These are phyloP conservation scores for Penicillium diatomitis DNA, from an alignment of 495 filamentous ascomycete species.

Conservation along the genomic window DNA sequence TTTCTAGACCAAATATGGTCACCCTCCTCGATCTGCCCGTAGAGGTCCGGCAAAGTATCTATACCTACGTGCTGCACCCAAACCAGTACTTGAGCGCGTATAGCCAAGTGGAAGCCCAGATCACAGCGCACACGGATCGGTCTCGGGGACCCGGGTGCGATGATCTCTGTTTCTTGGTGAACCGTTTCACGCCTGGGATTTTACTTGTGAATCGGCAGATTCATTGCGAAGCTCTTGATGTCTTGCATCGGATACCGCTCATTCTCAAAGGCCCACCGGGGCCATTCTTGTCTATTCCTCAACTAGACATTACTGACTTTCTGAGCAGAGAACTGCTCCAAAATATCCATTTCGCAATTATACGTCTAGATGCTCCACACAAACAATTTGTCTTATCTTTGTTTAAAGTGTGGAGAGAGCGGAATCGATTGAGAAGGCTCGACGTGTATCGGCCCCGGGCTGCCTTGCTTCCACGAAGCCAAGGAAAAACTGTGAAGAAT, in stretches of 20 bases:
- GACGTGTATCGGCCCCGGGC: constrained; percentile 10
- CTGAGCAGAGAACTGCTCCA: constrained; percentile 14
- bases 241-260: constrained; percentile 12
- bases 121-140: constrained; percentile 3
- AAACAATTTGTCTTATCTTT: constrained; percentile 13
- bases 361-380: constrained; percentile 4
- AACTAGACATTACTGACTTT: constrained; percentile 16
- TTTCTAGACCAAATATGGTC: background rate
- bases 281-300: constrained; percentile 12
- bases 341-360: constrained; percentile 3
- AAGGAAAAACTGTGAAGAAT: constrained; percentile 8
- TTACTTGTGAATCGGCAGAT: constrained; percentile 13
- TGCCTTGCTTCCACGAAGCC: background rate
- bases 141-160: constrained; percentile 6
- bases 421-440: constrained; percentile 8
- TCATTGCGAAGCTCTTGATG: constrained; percentile 9
- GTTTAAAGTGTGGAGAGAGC: constrained; percentile 13
- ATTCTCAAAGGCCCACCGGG: constrained; percentile 5
- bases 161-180: constrained; percentile 6
- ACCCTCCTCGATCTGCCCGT: constrained; percentile 8
- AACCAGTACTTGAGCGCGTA: constrained; percentile 11
- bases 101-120: constrained; percentile 2
- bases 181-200: constrained; percentile 10
- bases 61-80: constrained; percentile 7
- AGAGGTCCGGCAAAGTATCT: constrained; percentile 11